A percentile compares a stretch with the other conserved stretches of the same genome.
phyloP scores from a whole-genome alignment of 2,329 filamentous ascomycete species.

The Biscogniauxia marginata region DNA sequence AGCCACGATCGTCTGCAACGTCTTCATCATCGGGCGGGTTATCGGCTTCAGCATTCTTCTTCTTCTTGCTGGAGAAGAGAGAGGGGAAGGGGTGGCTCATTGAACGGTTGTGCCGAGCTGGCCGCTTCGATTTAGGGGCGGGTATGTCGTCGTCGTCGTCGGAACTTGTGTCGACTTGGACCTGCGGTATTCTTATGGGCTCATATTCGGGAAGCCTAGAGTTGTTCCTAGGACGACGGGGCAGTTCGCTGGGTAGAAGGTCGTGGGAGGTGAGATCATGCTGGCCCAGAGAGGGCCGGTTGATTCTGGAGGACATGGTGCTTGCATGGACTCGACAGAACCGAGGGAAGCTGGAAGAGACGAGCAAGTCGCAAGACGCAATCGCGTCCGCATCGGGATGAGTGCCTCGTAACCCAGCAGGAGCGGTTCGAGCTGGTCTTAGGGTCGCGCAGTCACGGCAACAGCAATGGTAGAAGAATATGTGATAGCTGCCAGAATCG shows the following conservation, averaged over 20 bases:
- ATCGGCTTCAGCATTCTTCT: conserved; percentile 44
- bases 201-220: conserved; percentile 27
- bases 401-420: neutral
- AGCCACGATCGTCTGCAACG: conserved; percentile 46
- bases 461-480: neutral
- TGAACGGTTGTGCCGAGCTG: conserved; percentile 57
- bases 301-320: conserved; percentile 25
- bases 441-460: neutral
- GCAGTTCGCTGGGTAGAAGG: conserved; percentile 15
- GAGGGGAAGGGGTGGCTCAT: conserved; percentile 79
- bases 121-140: conserved; percentile 23
- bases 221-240: conserved; percentile 24
- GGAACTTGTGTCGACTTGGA: conserved; percentile 42
- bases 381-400: conserved; percentile 9
- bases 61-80: conserved; percentile 62
- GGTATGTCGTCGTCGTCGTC: conserved; percentile 31
- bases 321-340: conserved; percentile 10
- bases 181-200: conserved; percentile 19
- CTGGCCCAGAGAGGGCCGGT: conserved; percentile 27
- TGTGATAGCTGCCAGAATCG: neutral
- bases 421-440: neutral
- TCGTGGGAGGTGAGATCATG: conserved; percentile 28
- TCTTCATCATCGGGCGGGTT: conserved; percentile 36
- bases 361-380: conserved; percentile 12
- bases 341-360: conserved; percentile 11